phyloP scores from a whole-genome alignment of 371 early-diverging fungal genomes.

The Rhizopus stolonifer region DNA sequence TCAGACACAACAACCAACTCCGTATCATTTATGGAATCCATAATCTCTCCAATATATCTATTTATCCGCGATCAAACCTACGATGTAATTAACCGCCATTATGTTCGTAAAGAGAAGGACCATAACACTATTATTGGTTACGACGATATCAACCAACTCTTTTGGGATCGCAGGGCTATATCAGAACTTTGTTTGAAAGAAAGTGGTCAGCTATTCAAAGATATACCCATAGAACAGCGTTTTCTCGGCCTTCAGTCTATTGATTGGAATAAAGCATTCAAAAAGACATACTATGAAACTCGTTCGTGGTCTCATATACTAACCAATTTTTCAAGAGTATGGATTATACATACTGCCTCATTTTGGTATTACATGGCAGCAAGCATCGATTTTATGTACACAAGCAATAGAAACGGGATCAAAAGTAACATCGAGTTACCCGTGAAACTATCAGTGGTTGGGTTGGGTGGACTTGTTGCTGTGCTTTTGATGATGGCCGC shows the following conservation, averaged over 20 bases:
- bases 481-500: constrained; percentile 64
- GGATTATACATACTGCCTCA: constrained; percentile 79
- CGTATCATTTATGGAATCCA: constrained; percentile 55
- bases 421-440: constrained; percentile 30
- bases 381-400: constrained; percentile 69
- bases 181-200: constrained; percentile 47
- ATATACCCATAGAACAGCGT: constrained; percentile 61
- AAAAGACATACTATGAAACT: constrained; percentile 83
- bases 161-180: constrained; percentile 76
- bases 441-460: constrained; percentile 63
- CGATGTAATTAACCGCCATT: constrained; percentile 70
- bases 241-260: constrained; percentile 61
- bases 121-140: constrained; percentile 83
- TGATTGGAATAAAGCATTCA: constrained; percentile 69
- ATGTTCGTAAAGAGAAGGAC: constrained; percentile 78
- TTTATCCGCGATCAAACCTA: constrained; percentile 79
- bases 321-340: constrained; percentile 83
- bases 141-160: constrained; percentile 87
- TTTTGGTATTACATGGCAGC: constrained; percentile 85
- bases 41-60: constrained; percentile 76
- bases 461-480: constrained; percentile 74
- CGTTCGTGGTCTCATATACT: constrained; percentile 82
- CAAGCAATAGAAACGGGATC: constrained; percentile 6
- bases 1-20: constrained; percentile 28
- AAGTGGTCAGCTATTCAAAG: constrained; percentile 38